Evolutionary conservation across 2,329 filamentous ascomycete species (phyloP), one percentile per base, ranked within the genome.

Genomic region (Ophiocordyceps camponoti-floridani): DNA sequence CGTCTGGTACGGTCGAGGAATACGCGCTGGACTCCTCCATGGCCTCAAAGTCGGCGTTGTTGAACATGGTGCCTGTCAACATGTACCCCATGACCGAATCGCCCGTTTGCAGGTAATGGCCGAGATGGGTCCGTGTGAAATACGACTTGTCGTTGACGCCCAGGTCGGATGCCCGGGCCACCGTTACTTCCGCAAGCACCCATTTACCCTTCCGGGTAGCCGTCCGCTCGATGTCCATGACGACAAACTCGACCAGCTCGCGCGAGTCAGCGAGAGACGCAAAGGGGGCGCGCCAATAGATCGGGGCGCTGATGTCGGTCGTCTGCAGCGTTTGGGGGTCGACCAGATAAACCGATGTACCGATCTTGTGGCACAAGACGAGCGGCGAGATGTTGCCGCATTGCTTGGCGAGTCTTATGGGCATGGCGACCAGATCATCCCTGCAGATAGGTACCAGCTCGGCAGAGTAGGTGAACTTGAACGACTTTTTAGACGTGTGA

Each of bases 1-100:
- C 91, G 56, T 98, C 91, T 0, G 91, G 91, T 46, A 98, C 84
- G 4, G 73, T 78, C 3, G 79, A 81, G 3, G 76, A 69, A 63
- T 93, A 89, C 43, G 80, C 77, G 60, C 77, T 77, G 44, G 80
- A 86, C 43, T 73, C 64, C 62, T 95, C 87, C 31, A 95, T 73
- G 45, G 80, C 83, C 53, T 94, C 87, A 52, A 82, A 87, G 52
- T 93, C 75, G 10, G 73, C 69, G 58, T 87, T 91, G 72, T 98
- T 96, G 71, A 89, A 95, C 62, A 94, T 94, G 45, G 86, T 80
- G 43, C 86, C 88, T 4, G 77, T 79, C 43, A 98, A 65, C 61
- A 94, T 77, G 61, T 95, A 98, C n/a, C 91, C 91, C 73, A 98
- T 79, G 4, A 82, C 91, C 0, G 84, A 88, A 65, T 98, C 91